Conservation (phyloP, 305 asterid genomes). For the Solanum hybrid region DNA sequence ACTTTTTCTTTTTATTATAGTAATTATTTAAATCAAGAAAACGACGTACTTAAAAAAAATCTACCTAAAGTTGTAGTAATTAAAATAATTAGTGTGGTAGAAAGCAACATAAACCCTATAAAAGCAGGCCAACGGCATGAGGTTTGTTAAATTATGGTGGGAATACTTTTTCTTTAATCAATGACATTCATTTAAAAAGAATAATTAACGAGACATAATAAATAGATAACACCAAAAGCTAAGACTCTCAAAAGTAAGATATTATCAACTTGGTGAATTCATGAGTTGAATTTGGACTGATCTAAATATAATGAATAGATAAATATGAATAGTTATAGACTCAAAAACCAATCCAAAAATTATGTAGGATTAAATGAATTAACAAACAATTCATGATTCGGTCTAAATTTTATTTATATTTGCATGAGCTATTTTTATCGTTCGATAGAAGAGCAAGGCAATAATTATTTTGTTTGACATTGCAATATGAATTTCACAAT, state of each 20-base stretch:
- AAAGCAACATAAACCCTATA: not conserved
- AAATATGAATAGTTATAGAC: not conserved
- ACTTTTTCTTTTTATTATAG: not conserved
- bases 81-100: not conserved
- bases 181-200: not conserved
- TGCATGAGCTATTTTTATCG: not conserved
- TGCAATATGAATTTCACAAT: not conserved
- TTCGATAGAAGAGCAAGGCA: not conserved
- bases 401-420: not conserved
- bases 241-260: not conserved
- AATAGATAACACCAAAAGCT: not conserved
- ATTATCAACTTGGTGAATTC: not conserved
- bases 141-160: not conserved
- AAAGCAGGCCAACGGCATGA: not conserved
- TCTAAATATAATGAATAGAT: not conserved
- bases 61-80: not conserved
- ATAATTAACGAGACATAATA: not conserved
- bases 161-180: not conserved
- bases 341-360: accelerated
- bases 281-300: not conserved
- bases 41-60: not conserved
- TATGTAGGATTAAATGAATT: not conserved
- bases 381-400: not conserved
- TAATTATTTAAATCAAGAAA: not conserved
- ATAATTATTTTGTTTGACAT: not conserved